These are phyloP conservation scores for Ustilago lituana DNA, from an alignment of 1,284 basidiomycete genomes.

Conservation along the genomic window DNA sequence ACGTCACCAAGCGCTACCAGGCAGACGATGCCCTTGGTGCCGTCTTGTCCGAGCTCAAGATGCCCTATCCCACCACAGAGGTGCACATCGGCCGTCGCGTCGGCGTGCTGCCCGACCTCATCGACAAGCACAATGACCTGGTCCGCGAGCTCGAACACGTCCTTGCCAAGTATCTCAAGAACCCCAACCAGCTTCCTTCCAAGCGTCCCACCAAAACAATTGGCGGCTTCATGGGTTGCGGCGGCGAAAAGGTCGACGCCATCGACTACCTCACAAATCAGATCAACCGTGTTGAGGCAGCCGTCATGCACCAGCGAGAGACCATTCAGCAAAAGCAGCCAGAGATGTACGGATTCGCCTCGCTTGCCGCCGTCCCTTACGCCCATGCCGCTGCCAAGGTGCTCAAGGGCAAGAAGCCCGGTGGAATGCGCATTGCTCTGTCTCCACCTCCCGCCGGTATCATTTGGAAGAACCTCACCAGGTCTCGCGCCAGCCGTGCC, in stretches of 20 bases:
- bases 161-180: constrained; percentile 82
- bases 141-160: constrained; percentile 84
- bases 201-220: constrained; percentile 79
- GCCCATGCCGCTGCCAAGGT: constrained; percentile 63
- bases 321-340: constrained; percentile 57
- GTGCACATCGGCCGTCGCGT: constrained; percentile 83
- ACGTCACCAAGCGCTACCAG: constrained; percentile 79
- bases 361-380: constrained; percentile 60
- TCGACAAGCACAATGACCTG: constrained; percentile 85
- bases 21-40: constrained; percentile 73
- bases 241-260: constrained; percentile 74
- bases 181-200: constrained; percentile 77
- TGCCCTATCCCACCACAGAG: constrained; percentile 83
- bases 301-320: constrained; percentile 69
- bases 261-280: constrained; percentile 59
- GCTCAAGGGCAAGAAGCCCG: constrained; percentile 45
- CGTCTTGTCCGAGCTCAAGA: constrained; percentile 71
- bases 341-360: constrained; percentile 64
- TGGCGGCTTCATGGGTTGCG: constrained; percentile 77
- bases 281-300: constrained; percentile 56
- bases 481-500: constrained; percentile 41
- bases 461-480: constrained; percentile 63
- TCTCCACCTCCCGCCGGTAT: constrained; percentile 62
- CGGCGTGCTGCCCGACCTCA: constrained; percentile 78
- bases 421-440: constrained; percentile 53